Evolutionary conservation across 2,329 filamentous ascomycete genomes (phyloP).

Genomic region (Calycina marina): DNA sequence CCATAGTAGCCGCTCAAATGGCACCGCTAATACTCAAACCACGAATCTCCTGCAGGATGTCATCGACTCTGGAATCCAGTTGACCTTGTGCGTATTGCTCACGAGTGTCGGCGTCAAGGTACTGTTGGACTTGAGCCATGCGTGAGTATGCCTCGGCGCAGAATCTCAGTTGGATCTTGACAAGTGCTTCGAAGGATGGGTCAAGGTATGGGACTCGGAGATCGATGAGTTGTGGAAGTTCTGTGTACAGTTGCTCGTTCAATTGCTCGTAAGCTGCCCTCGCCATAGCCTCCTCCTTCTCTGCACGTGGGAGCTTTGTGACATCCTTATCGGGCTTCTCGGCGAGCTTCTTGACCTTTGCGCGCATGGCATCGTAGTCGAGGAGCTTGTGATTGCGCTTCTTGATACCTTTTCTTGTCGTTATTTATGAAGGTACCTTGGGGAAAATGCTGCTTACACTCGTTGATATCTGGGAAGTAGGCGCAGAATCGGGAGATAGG

Average conservation of each 20-base stretch:
- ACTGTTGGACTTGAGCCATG: constrained; percentile 99
- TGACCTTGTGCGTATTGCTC: constrained; percentile 94
- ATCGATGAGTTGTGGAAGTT: constrained; percentile 92
- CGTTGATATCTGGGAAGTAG: constrained; percentile 98
- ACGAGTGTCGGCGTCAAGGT: constrained; percentile 85
- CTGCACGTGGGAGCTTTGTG: constrained; percentile 85
- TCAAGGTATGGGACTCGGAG: constrained; percentile 93
- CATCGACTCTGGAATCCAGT: constrained; percentile 79
- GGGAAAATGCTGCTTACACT: constrained; percentile 45
- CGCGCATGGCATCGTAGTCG: constrained; percentile 91
- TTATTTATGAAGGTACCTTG: constrained; percentile 9
- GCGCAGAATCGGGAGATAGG: constrained; percentile 93
- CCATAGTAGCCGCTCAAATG: constrained; percentile 29
- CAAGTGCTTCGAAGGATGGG: constrained; percentile 90
- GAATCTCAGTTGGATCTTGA: constrained; percentile 96
- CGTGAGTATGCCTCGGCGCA: constrained; percentile 94
- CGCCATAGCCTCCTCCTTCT: constrained; percentile 93
- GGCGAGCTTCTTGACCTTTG: constrained; percentile 90
- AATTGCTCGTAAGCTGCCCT: constrained; percentile 88
- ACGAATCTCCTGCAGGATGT: constrained; percentile 91
- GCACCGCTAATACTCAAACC: constrained; percentile 83
- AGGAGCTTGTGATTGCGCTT: constrained; percentile 97
- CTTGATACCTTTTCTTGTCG: constrained; percentile 61
- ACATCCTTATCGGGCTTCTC: constrained; percentile 99
- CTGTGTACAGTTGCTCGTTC: constrained; percentile 87